Base-by-base conservation (phyloP, 768 basidiomycete species). In the Pleurotus citrinopileatus region DNA sequence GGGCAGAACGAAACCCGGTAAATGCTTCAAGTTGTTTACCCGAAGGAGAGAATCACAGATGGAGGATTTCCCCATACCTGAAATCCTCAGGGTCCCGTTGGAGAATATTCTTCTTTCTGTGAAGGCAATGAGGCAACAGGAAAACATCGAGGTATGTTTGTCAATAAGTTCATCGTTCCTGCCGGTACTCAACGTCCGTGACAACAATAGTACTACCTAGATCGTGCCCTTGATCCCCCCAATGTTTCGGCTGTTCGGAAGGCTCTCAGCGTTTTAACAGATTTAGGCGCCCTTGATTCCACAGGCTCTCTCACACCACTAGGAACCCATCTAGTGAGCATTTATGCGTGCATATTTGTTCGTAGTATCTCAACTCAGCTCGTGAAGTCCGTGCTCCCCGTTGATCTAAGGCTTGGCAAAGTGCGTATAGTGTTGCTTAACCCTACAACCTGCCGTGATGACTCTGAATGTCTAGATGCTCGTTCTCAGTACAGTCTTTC, bases 1-100 rank as follows among this genome's bases (percentile, higher is more conserved):
- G 1, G 95, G 95, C 20, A 82, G 95, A 52, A 94, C 89, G 2
- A 83, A 79, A 55, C 83, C 87, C 0, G 92, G 91, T 0, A 67
- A 82, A 53, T 97, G 94, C 69, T 97, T 88, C 71, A 97, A 94
- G 70, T 72, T 97, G 3, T 97, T 89, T 66, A 93, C 91, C 0
- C 76, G 81, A 45, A 79, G 77, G 62, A 85, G 86, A 56, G 89
- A 91, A 67, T 71, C 74, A 37, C 78, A 75, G 37, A 84, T 94
- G 87, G 73, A 69, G 1, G 67, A 75, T 7, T 94, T 88, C 67
- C 85, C 94, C 4, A 73, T 86, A 0, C 95, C 95, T 0, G 95
- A 98, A 69, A 96, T 98, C 43, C 74, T 89, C 32, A 79, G 94
- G 15, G 88, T 91, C 4, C 91, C 94, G 2, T 69, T 98, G 23